phyloP scores from a whole-genome alignment of 2,329 filamentous ascomycete species.

The Aspergillus sojae region DNA sequence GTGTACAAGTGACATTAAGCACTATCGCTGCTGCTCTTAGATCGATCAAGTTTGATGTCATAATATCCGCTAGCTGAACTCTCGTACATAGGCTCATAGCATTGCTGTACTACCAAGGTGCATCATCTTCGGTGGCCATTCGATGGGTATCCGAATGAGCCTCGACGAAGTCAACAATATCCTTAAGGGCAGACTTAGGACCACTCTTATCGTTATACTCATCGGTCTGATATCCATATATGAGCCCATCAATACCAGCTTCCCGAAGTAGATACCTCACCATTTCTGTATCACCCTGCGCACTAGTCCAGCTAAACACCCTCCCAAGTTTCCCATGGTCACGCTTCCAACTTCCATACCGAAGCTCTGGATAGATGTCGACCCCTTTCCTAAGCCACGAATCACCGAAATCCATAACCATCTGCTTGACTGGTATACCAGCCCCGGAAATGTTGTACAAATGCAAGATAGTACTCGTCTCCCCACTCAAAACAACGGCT shows the following conservation, averaged over 20 bases:
- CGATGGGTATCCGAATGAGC: conserved; percentile 5
- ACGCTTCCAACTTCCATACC: background rate
- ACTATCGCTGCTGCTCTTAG: too few relatives aligned
- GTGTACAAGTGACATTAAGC: too few relatives aligned
- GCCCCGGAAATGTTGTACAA: background rate
- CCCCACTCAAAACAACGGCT: background rate
- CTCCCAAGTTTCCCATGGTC: conserved; percentile 5
- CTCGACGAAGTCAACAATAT: conserved; percentile 17
- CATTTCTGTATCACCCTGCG: background rate
- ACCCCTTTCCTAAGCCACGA: background rate
- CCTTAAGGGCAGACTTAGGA: background rate
- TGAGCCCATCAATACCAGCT: conserved; percentile 6
- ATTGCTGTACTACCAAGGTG: background rate
- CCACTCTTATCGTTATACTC: conserved; percentile 2
- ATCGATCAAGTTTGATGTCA: too few relatives aligned
- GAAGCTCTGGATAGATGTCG: background rate
- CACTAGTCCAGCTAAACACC: conserved; percentile 7
- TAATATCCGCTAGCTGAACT: too few relatives aligned
- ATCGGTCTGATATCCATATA: background rate
- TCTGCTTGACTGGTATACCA: background rate
- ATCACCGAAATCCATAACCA: background rate
- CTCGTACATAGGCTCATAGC: too few relatives aligned
- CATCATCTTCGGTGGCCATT: conserved; percentile 13
- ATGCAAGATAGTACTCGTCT: background rate
- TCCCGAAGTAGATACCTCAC: background rate